Evolutionary conservation across 192 early-diverging fungal species (phyloP).

Genomic region (Chytriomyces sp.): DNA sequence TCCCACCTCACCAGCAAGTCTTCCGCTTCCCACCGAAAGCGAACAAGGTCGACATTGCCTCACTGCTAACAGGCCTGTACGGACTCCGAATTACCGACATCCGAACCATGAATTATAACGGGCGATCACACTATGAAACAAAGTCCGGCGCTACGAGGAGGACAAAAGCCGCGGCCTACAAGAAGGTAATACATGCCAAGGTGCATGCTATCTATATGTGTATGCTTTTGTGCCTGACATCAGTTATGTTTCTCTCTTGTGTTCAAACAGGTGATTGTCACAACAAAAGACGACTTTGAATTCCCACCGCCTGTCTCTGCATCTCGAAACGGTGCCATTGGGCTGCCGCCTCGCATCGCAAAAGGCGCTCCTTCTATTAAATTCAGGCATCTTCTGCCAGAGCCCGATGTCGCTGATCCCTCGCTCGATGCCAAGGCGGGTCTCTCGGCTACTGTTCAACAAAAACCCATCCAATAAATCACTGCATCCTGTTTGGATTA

Average conservation of each 20-base stretch:
- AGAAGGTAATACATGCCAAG: constrained; percentile 47
- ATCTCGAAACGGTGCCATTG: constrained; percentile 32
- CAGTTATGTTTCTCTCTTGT: too few relatives aligned
- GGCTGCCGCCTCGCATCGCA: constrained; percentile 36
- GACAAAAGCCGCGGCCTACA: constrained; percentile 44
- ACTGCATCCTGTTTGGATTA: too few relatives aligned
- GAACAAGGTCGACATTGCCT: constrained; percentile 94
- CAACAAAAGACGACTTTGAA: constrained; percentile 68
- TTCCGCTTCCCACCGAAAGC: constrained; percentile 86
- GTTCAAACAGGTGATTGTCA: constrained; percentile 59
- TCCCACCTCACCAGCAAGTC: constrained; percentile 84
- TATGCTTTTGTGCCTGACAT: too few relatives aligned
- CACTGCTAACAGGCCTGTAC: constrained; percentile 85
- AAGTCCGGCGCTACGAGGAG: constrained; percentile 33
- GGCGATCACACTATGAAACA: constrained; percentile 45
- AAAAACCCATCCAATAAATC: not conserved
- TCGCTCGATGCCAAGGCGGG: not conserved
- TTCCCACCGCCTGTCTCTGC: constrained; percentile 56
- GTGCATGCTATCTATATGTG: too few relatives aligned
- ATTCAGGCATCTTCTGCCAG: constrained; percentile 34
- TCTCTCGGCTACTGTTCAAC: not conserved
- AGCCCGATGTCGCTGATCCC: constrained; percentile 8
- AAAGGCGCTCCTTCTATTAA: constrained; percentile 23
- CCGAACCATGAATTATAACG: constrained; percentile 89
- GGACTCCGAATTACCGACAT: constrained; percentile 81